Evolutionary conservation across 257 asterid genomes (phyloP), one percentile per base, ranked within the genome.

Genomic region (Eustoma russellianum): DNA sequence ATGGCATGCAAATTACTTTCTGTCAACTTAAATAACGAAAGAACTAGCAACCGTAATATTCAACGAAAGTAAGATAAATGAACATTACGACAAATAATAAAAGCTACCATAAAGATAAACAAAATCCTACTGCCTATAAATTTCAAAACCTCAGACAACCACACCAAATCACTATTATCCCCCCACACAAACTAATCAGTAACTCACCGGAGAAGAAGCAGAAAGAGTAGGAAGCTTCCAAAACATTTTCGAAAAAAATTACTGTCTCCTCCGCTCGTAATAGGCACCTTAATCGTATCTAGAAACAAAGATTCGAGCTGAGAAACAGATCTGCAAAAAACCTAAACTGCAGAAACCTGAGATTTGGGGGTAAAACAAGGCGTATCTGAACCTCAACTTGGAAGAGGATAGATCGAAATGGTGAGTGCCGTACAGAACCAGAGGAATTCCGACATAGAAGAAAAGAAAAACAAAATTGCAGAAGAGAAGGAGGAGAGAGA

Each of bases 221-320:
- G 95, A 78, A 12, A 92, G 77, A 55, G 95, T 60, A 33, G 95
- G 70, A 60, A 92, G 89, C 82, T 92, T 88, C 99, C 99, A 92
- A 65, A 92, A 92, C 99, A 92, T 92, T 7, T 70, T 69, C 48
- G n/a, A n/a, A n/a, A 56, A 56, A 56, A 34, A 53, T 49, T 40
- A 53, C 15, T 16, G 30, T 57, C 48, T 63, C 53, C 67, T 33
- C 48, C 6, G 30, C 52, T 14, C 40, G 14, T 5, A 13, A 38
- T 5, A 14, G 33, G 19, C 6, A 9, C 19, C 41, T 8, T 16
- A n/a, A 46, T 33, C 47, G 55, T 30, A 28, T 3, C 57, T 43
- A 52, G 38, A 34, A 48, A 17, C 50, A 38, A 17, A 63, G 53
- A 56, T 41, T 41, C 12, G 40, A 19, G 58, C 41, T 38, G 53